Base-by-base conservation (phyloP, 164 flowering plant species). In the Pachysandra terminalis region DNA sequence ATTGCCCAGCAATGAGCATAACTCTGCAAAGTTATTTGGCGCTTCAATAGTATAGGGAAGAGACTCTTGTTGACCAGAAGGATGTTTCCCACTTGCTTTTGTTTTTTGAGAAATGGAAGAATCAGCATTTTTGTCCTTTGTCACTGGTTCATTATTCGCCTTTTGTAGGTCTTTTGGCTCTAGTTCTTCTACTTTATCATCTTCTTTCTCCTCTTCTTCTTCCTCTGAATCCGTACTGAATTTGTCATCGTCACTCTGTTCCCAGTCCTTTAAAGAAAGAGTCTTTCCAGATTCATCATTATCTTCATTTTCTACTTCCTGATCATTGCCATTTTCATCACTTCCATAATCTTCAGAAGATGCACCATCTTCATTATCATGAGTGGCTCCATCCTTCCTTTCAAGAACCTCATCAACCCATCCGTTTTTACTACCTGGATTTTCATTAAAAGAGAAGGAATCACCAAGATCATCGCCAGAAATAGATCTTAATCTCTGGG, bases 381-480 rank as follows among this genome's bases (percentile, higher is more conserved):
- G 24, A 53, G 76, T 79, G 27, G 52, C 77, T 21, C 53, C 70
- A 61, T 73, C 83, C 71, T 76, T 68, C 62, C 84, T 84, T 68
- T 65, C 81, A 68, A 93, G 85, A 28, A 96, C 73, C 70, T 86
- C 85, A 74, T 87, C 89, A 71, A 96, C 88, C 97, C 93, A 90
- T 25, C 87, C 90, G 69, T 69, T 85, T 73, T 76, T 87, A 54
- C 69, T 55, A 49, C 60, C 71, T 25, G 62, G 56, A 24, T 80
- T 83, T 66, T 82, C 90, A 57, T 83, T 84, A 70, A 71, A 25
- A 54, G 87, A 66, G 68, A 90, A 95, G 54, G 93, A 89, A 80
- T 93, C 96, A 51, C 93, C 99, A 24, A 93, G 93, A 80, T 93
- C 99, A 81, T 96, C 99, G 3, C 98, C 98, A 73, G 97, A 93